A percentile compares a stretch with the other conserved stretches of the same genome.
Conservation (phyloP, 495 filamentous ascomycete species). For the Hypoxylon perforatum region DNA sequence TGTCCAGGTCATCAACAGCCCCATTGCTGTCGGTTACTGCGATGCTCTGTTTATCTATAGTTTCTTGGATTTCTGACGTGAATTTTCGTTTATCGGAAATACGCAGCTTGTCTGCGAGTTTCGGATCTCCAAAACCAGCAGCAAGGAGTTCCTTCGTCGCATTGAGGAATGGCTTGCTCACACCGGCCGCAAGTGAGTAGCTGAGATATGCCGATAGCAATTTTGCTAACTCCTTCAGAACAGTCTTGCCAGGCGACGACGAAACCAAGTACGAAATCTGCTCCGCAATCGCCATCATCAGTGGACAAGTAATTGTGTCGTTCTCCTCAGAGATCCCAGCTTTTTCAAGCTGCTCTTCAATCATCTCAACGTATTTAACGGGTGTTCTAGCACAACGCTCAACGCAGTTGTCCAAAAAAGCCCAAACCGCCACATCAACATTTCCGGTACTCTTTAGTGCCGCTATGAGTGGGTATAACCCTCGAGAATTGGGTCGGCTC, state of each 20-base stretch:
- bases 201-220: constrained; percentile 42
- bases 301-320: constrained; percentile 56
- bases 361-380: constrained; percentile 76
- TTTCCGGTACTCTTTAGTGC: constrained; percentile 52
- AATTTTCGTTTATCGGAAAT: constrained; percentile 20
- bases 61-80: neutral
- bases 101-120: constrained; percentile 29
- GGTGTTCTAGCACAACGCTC: constrained; percentile 74
- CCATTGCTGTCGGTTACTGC: neutral
- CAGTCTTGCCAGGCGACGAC: constrained; percentile 37
- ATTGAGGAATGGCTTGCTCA: constrained; percentile 31
- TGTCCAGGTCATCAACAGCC: neutral
- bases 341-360: constrained; percentile 51
- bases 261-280: constrained; percentile 79
- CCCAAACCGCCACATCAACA: constrained; percentile 52
- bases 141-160: constrained; percentile 30
- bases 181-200: constrained; percentile 34
- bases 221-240: constrained; percentile 32
- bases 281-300: constrained; percentile 74
- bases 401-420: constrained; percentile 84
- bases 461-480: constrained; percentile 65
- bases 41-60: neutral
- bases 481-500: constrained; percentile 37
- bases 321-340: constrained; percentile 24
- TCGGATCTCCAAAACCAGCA: constrained; percentile 29